Percentiles rank a stretch among this genome's conserved stretches.
Conservation (phyloP, 163 green algal species). For the Scenedesmus sp. region DNA sequence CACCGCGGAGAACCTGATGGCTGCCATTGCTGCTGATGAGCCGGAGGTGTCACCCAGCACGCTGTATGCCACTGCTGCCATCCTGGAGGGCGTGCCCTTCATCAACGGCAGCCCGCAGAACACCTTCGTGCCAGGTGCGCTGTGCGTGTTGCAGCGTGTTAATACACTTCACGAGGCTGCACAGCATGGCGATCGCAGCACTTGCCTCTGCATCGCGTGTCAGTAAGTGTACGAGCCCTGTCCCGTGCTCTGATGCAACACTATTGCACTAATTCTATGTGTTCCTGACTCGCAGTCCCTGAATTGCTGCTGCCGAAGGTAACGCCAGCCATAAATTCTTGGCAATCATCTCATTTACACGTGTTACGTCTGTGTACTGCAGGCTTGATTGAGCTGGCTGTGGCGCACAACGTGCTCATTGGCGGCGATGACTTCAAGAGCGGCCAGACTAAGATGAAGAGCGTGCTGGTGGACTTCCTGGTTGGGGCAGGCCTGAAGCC, state of each 20-base stretch:
- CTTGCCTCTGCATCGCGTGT: no score
- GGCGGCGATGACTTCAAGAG: conserved; percentile 99
- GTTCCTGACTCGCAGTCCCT: no score
- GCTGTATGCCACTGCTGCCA: conserved; percentile 94
- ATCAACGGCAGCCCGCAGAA: conserved; percentile 99
- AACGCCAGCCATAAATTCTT: no score
- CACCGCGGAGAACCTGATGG: conserved; percentile 94
- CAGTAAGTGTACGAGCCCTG: no score
- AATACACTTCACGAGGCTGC: no score
- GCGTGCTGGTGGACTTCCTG: conserved; percentile 98
- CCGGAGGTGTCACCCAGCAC: conserved; percentile 96
- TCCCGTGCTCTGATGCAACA: no score
- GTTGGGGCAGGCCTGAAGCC: conserved; percentile 99
- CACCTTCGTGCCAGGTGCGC: conserved; percentile 91
- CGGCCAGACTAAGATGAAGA: conserved; percentile 99
- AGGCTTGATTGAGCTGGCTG: conserved; percentile 85
- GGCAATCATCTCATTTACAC: no score
- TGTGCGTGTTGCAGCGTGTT: conserved; percentile 39
- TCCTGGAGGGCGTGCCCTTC: conserved; percentile 97
- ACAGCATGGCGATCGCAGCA: no score
- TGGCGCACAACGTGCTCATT: conserved; percentile 92
- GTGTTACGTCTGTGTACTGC: background rate
- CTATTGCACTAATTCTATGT: no score
- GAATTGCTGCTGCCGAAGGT: no score
- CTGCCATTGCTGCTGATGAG: conserved; percentile 88